These are phyloP conservation scores for Teunomyces atbi DNA, from an alignment of 805 yeast species.

Conservation along the genomic window DNA sequence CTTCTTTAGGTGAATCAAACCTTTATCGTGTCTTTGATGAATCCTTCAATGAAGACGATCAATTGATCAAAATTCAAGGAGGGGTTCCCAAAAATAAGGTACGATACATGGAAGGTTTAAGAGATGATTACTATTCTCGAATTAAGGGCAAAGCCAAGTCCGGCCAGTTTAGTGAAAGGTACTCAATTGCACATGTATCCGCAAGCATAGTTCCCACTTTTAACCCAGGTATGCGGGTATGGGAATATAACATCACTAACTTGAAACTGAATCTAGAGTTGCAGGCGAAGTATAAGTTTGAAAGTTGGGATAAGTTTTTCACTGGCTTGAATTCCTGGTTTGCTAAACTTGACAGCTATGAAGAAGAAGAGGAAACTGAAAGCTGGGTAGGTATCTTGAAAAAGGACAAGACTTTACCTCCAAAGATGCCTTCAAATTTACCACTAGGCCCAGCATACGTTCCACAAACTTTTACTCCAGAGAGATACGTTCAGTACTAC, in stretches of 20 bases:
- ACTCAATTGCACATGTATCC: conserved; percentile 65
- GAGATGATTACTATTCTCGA: conserved; percentile 51
- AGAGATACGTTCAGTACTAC: conserved; percentile 69
- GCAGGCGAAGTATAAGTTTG: conserved; percentile 17
- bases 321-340: conserved; percentile 38
- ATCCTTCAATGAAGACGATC: conserved; percentile 10
- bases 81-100: conserved; percentile 70
- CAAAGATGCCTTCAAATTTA: conserved; percentile 50
- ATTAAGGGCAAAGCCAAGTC: conserved; percentile 45
- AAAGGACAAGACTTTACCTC: conserved; percentile 63
- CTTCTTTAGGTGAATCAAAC: conserved; percentile 2
- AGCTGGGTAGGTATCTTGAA: conserved; percentile 11
- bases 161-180: conserved; percentile 52
- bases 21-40: conserved; percentile 3
- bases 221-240: conserved; percentile 77
- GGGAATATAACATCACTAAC: conserved; percentile 79
- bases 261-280: conserved; percentile 29
- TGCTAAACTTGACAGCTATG: conserved; percentile 16
- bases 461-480: conserved; percentile 71
- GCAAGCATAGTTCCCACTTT: conserved; percentile 82
- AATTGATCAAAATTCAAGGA: conserved; percentile 43
- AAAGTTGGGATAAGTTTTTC: conserved; percentile 63
- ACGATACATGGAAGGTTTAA: conserved; percentile 54
- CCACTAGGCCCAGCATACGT: conserved; percentile 75
- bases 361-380: conserved; percentile 6